phyloP scores from a whole-genome alignment of 2,329 filamentous ascomycete species.

The Fusarium fujikuroi region DNA sequence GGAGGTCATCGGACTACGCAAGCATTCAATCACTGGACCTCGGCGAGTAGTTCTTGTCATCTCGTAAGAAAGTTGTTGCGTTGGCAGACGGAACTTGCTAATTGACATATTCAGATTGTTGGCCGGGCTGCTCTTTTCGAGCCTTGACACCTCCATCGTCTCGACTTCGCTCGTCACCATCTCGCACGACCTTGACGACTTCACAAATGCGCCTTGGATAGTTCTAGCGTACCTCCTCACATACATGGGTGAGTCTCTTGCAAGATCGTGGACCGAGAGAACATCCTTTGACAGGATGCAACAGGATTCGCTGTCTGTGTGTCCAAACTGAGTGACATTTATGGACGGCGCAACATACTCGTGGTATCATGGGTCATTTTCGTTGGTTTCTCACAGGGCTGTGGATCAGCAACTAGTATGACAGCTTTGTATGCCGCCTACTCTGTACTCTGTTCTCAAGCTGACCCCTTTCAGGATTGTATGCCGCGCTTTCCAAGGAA shows the following conservation, averaged over 20 bases:
- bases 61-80: conserved; percentile 45
- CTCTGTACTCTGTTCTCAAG: neutral
- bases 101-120: conserved; percentile 55
- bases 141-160: conserved; percentile 67
- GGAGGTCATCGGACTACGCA: conserved; percentile 32
- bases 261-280: neutral
- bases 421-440: conserved; percentile 57
- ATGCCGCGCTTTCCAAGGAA: conserved; percentile 68
- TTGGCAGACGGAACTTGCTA: conserved; percentile 13
- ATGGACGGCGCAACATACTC: conserved; percentile 63
- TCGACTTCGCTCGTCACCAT: conserved; percentile 68
- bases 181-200: conserved; percentile 62
- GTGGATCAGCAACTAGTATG: conserved; percentile 62
- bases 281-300: conserved; percentile 21
- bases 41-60: conserved; percentile 50
- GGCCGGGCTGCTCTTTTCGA: conserved; percentile 65
- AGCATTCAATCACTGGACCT: conserved; percentile 39
- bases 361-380: conserved; percentile 65
- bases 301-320: conserved; percentile 66
- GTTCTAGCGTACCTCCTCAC: conserved; percentile 66
- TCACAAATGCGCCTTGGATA: conserved; percentile 64
- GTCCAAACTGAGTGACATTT: conserved; percentile 69
- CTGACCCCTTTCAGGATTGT: conserved; percentile 59
- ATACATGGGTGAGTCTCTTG: conserved; percentile 60
- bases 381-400: conserved; percentile 65